Evolutionary conservation across 106 monocot genomes (phyloP), one percentile per base, ranked within the genome.

Genomic region (Xerophyta viscosa): DNA sequence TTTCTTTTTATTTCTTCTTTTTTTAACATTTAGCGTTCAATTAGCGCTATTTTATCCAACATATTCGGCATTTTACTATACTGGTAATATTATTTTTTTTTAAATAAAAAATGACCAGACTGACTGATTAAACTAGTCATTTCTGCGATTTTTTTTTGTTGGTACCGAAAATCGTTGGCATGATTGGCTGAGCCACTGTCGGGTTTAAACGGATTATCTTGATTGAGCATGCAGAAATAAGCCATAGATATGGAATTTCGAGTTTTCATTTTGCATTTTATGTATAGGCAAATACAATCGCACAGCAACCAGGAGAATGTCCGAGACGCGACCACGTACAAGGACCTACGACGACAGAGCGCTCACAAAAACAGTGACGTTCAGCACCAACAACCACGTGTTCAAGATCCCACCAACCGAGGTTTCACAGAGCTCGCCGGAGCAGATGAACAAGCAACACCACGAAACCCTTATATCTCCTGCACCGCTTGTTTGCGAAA

Each of bases 361-460:
- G 5, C 44, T 58, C 63, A 60, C 50, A 11, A 76, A 58, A 54
- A 50, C 77, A 7, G 84, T 84, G 12, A 71, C 71, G 14, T 80
- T 80, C 68, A 53, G 65, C 56, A 29, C 52, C 43, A 43, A 65
- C 27, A 63, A 52, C 63, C 71, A 76, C 11, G 41, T 77, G 14
- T 21, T 66, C 48, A 47, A 74, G 11, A 62, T 71, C 31, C 67
- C 80, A 0, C 48, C 76, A 0, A n/a, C 39, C 39, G 58, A 33
- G 11, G 31, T 46, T 0, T 23, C 50, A 20, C 27, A 17, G 6
- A 26, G 22, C 0, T 20, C 62, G 1, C 22, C 41, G 3, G 0
- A 14, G 0, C 1, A 52, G 2, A 39, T 39, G 14, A 36, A 36
- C 33, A 64, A 57, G 20, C 52, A 19, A n/a, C 25, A 56, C 1